Conservation (phyloP, 2,329 filamentous ascomycete species). For the Aspergillus fumigatiaffinis region DNA sequence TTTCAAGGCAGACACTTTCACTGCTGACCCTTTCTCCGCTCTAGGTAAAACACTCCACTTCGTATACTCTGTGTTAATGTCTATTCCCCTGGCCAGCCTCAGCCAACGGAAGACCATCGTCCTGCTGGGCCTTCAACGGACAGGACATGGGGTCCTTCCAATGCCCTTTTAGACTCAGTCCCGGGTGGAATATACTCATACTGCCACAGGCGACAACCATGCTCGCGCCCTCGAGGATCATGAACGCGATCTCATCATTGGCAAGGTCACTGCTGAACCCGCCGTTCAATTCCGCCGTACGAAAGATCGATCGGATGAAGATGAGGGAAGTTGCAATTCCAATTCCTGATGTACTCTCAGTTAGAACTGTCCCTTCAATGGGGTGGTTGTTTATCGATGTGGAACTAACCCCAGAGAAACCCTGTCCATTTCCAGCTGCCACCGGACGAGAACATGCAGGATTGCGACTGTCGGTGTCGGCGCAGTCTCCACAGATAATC, state of each 20-base stretch:
- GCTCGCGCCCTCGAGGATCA: constrained; percentile 54
- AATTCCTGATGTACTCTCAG: constrained; percentile 11
- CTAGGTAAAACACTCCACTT: no score
- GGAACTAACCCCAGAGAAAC: not conserved
- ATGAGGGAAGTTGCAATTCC: constrained; percentile 42
- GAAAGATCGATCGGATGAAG: constrained; percentile 47
- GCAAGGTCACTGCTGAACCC: constrained; percentile 48
- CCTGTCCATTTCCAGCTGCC: not conserved
- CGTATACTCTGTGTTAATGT: no score
- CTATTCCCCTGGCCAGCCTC: no score
- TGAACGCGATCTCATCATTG: constrained; percentile 49
- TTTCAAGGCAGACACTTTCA: no score
- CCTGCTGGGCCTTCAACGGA: no score
- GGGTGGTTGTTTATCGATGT: not conserved
- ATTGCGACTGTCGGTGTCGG: not conserved
- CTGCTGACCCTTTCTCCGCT: no score
- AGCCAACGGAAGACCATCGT: no score
- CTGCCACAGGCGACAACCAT: constrained; percentile 45
- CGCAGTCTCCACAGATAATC: constrained; percentile 48
- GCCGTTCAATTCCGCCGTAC: constrained; percentile 48
- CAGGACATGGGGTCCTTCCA: no score
- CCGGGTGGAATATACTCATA: constrained; percentile 49
- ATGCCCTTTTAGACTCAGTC: constrained; percentile 6
- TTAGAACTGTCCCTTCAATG: not conserved
- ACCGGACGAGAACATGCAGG: not conserved